Conservation (phyloP, 225 moss, liverwort and hornwort species). For the Neckera pumila region DNA sequence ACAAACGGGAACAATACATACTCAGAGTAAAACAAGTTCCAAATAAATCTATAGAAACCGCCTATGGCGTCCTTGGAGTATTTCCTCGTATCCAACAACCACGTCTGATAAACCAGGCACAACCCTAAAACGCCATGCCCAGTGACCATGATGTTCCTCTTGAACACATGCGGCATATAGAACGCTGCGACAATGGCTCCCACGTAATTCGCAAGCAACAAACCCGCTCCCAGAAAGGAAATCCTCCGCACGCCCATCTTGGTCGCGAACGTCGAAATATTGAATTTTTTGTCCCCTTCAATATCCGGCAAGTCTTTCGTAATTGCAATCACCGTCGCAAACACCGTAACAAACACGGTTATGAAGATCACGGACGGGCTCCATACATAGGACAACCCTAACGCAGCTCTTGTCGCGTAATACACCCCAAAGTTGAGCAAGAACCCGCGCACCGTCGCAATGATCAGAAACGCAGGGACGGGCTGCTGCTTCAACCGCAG, state of each 20-base stretch:
- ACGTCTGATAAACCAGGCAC: conserved; percentile 68
- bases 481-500: conserved; percentile 77
- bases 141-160: conserved; percentile 46
- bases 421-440: conserved; percentile 89
- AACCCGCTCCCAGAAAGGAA: conserved; percentile 58
- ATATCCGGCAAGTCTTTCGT: conserved; percentile 91
- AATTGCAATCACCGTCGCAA: conserved; percentile 87
- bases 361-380: conserved; percentile 89
- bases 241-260: conserved; percentile 68
- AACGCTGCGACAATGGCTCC: conserved; percentile 67
- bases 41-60: conserved; percentile 78
- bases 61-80: conserved; percentile 77
- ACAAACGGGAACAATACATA: conserved; percentile 77
- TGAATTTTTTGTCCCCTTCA: conserved; percentile 75
- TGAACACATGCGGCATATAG: conserved; percentile 56
- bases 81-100: conserved; percentile 52
- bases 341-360: conserved; percentile 81
- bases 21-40: conserved; percentile 89
- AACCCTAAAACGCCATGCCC: conserved; percentile 53
- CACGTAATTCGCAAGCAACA: conserved; percentile 66
- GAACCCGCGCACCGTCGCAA: conserved; percentile 88
- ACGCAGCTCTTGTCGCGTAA: conserved; percentile 83
- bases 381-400: conserved; percentile 65
- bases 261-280: conserved; percentile 80
- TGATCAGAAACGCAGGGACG: conserved; percentile 82